phyloP scores from a whole-genome alignment of 345 rosid species.

The Lenwebbia sp. region DNA sequence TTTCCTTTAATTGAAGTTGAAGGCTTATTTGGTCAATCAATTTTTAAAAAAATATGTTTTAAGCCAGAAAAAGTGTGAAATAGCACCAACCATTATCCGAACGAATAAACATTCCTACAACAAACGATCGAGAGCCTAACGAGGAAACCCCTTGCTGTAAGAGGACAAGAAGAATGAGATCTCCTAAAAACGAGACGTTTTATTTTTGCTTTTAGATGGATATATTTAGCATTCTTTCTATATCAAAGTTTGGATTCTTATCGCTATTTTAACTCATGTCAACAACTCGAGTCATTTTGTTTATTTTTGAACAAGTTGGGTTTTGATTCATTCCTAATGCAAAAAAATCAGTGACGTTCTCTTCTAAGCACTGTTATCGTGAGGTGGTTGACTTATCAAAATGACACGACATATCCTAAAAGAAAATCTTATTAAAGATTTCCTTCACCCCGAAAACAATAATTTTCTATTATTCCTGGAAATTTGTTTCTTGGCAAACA shows the following conservation, averaged over 20 bases:
- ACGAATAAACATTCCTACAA: fast-evolving
- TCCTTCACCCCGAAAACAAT: background rate
- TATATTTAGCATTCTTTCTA: background rate
- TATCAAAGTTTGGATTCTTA: background rate
- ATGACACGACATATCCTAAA: background rate
- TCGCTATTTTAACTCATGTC: background rate
- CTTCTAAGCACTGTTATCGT: background rate
- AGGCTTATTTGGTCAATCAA: background rate
- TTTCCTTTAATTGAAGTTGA: background rate
- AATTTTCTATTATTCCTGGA: background rate
- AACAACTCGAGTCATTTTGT: background rate
- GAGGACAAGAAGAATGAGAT: background rate
- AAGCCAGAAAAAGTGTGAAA: background rate
- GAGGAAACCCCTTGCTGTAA: background rate
- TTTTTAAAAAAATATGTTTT: background rate
- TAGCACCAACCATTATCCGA: background rate
- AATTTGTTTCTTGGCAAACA: background rate
- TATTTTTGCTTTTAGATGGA: background rate
- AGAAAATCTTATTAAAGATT: background rate
- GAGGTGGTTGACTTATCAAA: background rate
- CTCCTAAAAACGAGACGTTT: fast-evolving
- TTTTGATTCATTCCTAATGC: background rate
- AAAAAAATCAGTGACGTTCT: background rate
- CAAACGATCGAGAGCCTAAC: background rate
- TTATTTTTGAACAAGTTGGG: background rate